These are phyloP conservation scores for Flaveria robusta DNA, from an alignment of 129 eudicot genomes.

Conservation along the genomic window DNA sequence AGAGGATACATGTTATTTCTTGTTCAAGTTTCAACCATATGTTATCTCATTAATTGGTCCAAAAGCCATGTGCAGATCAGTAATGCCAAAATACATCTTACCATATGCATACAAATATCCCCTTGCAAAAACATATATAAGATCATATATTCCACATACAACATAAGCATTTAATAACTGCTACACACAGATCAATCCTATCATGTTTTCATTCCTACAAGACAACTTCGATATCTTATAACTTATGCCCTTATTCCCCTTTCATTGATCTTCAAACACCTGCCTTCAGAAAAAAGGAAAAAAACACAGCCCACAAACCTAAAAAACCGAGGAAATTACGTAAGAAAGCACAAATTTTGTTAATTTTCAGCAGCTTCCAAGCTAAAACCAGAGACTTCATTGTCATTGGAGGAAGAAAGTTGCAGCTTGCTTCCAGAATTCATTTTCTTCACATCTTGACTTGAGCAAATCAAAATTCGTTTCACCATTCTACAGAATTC, in stretches of 20 bases:
- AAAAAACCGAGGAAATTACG: constrained; percentile 17
- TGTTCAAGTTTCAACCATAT: background rate
- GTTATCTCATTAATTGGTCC: background rate
- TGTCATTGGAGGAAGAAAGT: constrained; percentile 38
- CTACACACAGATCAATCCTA: constrained; percentile 25
- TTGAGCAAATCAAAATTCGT: constrained; percentile 64
- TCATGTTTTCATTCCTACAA: constrained; percentile 12
- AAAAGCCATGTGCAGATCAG: background rate
- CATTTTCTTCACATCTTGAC: constrained; percentile 84
- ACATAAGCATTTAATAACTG: constrained; percentile 19
- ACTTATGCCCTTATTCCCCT: constrained; percentile 31
- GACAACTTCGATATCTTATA: constrained; percentile 21
- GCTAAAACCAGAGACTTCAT: constrained; percentile 51
- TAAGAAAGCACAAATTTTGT: background rate
- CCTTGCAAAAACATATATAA: background rate
- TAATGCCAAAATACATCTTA: constrained; percentile 6
- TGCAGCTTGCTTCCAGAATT: constrained; percentile 62
- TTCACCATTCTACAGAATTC: constrained; percentile 77
- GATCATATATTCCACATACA: constrained; percentile 17
- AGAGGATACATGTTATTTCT: background rate
- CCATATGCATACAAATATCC: constrained; percentile 5
- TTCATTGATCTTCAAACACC: constrained; percentile 24
- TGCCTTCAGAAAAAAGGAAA: constrained; percentile 14
- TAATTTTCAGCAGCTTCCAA: constrained; percentile 45
- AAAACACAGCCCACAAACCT: constrained; percentile 20